phyloP scores from a whole-genome alignment of 2,329 filamentous ascomycete species.

The Aspergillus puulaauensis region DNA sequence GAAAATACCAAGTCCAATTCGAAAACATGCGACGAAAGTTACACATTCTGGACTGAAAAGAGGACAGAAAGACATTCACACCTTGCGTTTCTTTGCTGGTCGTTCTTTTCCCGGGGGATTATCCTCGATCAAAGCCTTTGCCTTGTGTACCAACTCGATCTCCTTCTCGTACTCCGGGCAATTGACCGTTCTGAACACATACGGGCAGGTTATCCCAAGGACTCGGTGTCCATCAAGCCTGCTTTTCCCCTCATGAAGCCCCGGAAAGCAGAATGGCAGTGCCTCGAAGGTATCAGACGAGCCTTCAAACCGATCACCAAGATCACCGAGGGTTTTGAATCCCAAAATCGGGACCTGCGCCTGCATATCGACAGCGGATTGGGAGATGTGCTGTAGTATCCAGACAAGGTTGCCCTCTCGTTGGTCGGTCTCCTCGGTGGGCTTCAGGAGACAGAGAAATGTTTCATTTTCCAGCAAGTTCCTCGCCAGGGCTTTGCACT shows the following conservation, averaged over 20 bases:
- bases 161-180: not conserved
- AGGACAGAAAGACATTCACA: no score
- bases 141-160: not conserved
- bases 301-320: not conserved
- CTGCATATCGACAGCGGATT: not conserved
- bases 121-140: not conserved
- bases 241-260: not conserved
- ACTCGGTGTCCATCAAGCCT: not conserved
- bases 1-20: no score
- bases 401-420: not conserved
- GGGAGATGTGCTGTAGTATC: not conserved
- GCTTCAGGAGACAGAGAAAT: not conserved
- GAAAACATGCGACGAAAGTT: no score
- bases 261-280: not conserved
- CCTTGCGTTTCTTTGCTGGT: not conserved
- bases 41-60: no score
- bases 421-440: not conserved
- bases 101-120: not conserved
- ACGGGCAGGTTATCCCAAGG: not conserved
- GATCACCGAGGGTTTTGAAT: not conserved
- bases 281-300: not conserved
- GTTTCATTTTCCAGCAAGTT: not conserved
- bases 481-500: not conserved
- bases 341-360: not conserved
- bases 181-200: not conserved